These are phyloP conservation scores for Entrophospora sp. DNA, from an alignment of 192 early-diverging fungal genomes.

Conservation along the genomic window DNA sequence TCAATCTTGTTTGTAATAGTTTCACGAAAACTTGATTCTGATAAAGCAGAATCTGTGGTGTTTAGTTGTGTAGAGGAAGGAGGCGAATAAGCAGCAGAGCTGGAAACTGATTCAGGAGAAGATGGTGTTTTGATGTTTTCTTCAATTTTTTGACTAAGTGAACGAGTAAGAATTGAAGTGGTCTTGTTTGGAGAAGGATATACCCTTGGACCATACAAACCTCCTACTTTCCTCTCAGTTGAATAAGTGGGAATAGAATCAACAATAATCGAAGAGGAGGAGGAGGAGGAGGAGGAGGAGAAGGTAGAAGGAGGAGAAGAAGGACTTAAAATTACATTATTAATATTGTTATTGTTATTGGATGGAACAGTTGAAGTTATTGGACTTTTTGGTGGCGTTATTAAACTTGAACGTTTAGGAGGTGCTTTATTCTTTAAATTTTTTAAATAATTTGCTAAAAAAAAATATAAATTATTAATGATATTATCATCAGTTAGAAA, in stretches of 20 bases:
- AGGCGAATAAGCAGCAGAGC: too few relatives aligned
- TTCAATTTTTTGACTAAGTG: too few relatives aligned
- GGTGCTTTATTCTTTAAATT: background rate
- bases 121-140: too few relatives aligned
- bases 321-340: background rate
- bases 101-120: too few relatives aligned
- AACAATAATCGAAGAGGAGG: too few relatives aligned
- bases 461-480: background rate
- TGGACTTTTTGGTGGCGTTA: background rate
- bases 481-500: too few relatives aligned
- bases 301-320: background rate
- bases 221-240: background rate
- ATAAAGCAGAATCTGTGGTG: background rate
- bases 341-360: background rate
- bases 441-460: constrained; percentile 8
- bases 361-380: background rate
- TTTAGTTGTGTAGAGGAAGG: too few relatives aligned
- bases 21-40: too few relatives aligned
- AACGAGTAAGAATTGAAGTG: background rate
- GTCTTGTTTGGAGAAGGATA: background rate
- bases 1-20: background rate
- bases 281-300: too few relatives aligned
- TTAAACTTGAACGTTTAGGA: background rate
- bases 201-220: background rate
- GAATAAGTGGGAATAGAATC: background rate